Percentiles rank a stretch among this genome's conserved stretches.
phyloP scores from a whole-genome alignment of 352 stramenopile genomes.

The Phytophthora citrophthora region DNA sequence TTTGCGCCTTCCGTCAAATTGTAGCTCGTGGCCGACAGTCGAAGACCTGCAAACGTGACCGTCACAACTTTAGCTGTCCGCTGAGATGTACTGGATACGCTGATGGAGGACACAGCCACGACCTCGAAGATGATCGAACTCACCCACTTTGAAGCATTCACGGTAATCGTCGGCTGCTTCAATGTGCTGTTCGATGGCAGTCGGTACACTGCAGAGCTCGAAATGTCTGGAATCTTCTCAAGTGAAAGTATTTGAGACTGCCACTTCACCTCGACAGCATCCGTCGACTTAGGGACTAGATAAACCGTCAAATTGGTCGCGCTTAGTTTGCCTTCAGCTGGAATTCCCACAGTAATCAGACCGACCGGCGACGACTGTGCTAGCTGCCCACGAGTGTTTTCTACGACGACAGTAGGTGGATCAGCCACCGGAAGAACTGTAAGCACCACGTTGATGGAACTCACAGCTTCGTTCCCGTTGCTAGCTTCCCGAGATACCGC shows the following conservation, averaged over 20 bases:
- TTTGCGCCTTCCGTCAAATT: conserved; percentile 47
- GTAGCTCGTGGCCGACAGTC: conserved; percentile 47
- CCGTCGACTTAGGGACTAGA: conserved; percentile 31
- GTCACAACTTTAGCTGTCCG: conserved; percentile 27
- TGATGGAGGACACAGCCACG: conserved; percentile 38
- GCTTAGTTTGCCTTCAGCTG: conserved; percentile 39
- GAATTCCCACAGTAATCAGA: conserved; percentile 39
- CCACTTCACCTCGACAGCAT: conserved; percentile 47
- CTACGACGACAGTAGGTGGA: conserved; percentile 38
- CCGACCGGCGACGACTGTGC: conserved; percentile 41
- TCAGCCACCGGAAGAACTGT: conserved; percentile 51
- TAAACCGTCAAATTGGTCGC: conserved; percentile 44
- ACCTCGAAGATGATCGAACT: conserved; percentile 45
- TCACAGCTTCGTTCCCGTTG: conserved; percentile 27
- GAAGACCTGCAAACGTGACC: conserved; percentile 44
- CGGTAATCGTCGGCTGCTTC: conserved; percentile 34
- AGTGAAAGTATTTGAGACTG: conserved; percentile 36
- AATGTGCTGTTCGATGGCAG: conserved; percentile 37
- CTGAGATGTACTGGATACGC: conserved; percentile 46
- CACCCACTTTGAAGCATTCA: conserved; percentile 33
- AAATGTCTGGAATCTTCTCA: conserved; percentile 38
- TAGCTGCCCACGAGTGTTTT: conserved; percentile 44
- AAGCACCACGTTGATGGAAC: conserved; percentile 21
- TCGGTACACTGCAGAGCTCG: conserved; percentile 37
- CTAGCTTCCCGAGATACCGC: conserved; percentile 45